Base-by-base conservation (phyloP, 2,329 filamentous ascomycete genomes). In the Hypomyces perniciosus region DNA sequence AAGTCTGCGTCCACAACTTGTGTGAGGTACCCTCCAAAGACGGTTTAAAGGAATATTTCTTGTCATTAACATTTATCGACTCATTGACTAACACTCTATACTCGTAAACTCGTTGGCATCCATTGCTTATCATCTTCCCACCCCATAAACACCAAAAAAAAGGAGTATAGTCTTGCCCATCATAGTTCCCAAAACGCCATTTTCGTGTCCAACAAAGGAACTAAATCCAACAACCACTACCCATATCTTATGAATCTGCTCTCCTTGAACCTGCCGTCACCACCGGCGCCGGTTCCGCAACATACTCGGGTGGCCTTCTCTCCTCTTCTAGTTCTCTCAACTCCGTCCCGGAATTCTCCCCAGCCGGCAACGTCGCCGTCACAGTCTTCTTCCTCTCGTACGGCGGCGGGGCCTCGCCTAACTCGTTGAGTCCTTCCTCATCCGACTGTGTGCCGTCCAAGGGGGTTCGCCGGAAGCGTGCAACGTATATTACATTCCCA, bases 331-430 rank as follows among this genome's bases (percentile, higher is more conserved):
- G 39, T 38, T 65, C 61, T 26, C 56, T 57, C 41, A 59, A n/a
- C 53, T 64, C 61, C 35, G 52, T 50, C 20, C 34, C 13, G 5
- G 12, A 33, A 20, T 20, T 42, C 30, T 13, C 46, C 13, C 34
- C 5, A 30, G 30, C 40, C 12, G 39, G 30, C 29, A 29, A n/a
- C 2, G 26, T n/a, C 2, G 31, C 8, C 28, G 27, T 5, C 3
- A 39, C 39, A 5, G 20, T 63, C 54, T 65, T 63, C 58, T 67
- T 68, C 6, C 61, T 59, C 38, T 68, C 70, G 62, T 86, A 86
- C 0, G 83, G 80, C 44, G 83, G 83, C 45, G 83, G 83, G 8
- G 82, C 80, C 62, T 85, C 81, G 29, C 83, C 83, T 40, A 75
- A 65, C 67, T 85, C 82, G 61, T 86, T 76, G 50, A 85, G 64